Percentiles rank a stretch among this genome's conserved stretches.
Conservation (phyloP, 495 filamentous ascomycete species). For the Paragyromitra xinjiangensis region DNA sequence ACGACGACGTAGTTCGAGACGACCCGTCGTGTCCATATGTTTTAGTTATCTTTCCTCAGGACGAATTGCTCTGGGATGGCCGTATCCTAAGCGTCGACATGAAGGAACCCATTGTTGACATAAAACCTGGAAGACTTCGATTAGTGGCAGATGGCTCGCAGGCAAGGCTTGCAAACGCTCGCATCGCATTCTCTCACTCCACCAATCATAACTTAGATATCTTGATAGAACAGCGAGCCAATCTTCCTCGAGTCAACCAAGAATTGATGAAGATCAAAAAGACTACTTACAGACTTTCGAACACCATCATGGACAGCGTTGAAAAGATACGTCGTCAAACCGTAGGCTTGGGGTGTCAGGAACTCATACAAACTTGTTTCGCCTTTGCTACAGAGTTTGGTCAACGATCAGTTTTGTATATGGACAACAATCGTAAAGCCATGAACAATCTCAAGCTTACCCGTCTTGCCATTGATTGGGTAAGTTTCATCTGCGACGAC, state of each 20-base stretch:
- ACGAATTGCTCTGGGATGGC: constrained; percentile 82
- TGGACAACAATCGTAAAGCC: constrained; percentile 89
- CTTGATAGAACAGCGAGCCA: constrained; percentile 89
- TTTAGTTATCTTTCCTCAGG: constrained; percentile 83
- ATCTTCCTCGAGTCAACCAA: constrained; percentile 87
- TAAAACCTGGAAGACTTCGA: constrained; percentile 85
- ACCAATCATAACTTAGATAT: constrained; percentile 84
- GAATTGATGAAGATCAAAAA: constrained; percentile 95
- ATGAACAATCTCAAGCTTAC: constrained; percentile 98
- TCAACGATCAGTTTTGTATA: constrained; percentile 87
- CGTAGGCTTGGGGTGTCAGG: constrained; percentile 84
- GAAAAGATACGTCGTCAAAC: constrained; percentile 89
- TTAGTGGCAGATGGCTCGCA: constrained; percentile 90
- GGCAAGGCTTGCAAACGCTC: constrained; percentile 77
- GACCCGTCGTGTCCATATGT: constrained; percentile 82
- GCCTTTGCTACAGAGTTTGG: constrained; percentile 98
- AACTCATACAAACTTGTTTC: constrained; percentile 98
- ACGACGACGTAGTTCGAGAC: constrained; percentile 74
- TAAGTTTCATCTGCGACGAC: constrained; percentile 96
- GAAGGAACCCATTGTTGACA: constrained; percentile 79
- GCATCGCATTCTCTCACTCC: constrained; percentile 75
- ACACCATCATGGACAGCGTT: constrained; percentile 98
- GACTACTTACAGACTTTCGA: constrained; percentile 94
- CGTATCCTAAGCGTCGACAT: constrained; percentile 73
- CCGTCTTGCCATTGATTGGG: constrained; percentile 92